Percentiles rank a stretch among this genome's conserved stretches.
Evolutionary conservation across 768 basidiomycete genomes (phyloP).

Genomic region (Austroboletus festivus): DNA sequence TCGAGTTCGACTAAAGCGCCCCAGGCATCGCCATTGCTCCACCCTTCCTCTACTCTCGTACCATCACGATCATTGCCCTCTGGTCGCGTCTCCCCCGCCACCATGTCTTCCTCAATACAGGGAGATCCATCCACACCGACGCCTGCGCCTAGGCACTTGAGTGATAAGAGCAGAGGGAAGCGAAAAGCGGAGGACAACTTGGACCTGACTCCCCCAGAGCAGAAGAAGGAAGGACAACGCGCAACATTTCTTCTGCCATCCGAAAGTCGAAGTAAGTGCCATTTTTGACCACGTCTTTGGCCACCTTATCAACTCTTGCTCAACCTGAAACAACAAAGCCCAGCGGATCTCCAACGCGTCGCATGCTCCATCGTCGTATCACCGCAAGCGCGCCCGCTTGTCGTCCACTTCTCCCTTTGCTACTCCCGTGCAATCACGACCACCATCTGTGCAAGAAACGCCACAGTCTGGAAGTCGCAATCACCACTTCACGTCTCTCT

Average conservation of each 20-base stretch:
- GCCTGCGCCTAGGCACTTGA: slow-evolving; percentile 29
- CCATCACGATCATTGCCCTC: slow-evolving; percentile 16
- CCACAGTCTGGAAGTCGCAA: slow-evolving; percentile 15
- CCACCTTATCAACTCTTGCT: slow-evolving; percentile 23
- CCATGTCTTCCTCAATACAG: slow-evolving; percentile 14
- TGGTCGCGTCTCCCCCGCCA: slow-evolving; percentile 8
- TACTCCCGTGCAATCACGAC: slow-evolving; percentile 31
- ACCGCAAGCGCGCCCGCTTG: slow-evolving; percentile 66
- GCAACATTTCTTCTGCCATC: slow-evolving; percentile 60
- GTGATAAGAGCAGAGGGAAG: slow-evolving; percentile 52
- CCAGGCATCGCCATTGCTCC: slow-evolving; percentile 5
- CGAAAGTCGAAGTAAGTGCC: slow-evolving; percentile 55
- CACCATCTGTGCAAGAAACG: slow-evolving; percentile 28
- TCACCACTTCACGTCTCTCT: slow-evolving; percentile 30
- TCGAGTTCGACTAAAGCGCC: slow-evolving; percentile 7
- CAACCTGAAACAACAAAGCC: slow-evolving; percentile 36
- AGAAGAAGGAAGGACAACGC: slow-evolving; percentile 44
- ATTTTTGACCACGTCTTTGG: slow-evolving; percentile 9
- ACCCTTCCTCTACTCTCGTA: slow-evolving; percentile 18
- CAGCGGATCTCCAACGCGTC: slow-evolving; percentile 54
- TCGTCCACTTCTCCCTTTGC: slow-evolving; percentile 39
- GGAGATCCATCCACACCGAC: slow-evolving; percentile 32
- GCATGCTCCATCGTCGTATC: slow-evolving; percentile 69
- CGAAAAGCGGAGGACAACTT: slow-evolving; percentile 72
- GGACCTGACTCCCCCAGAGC: slow-evolving; percentile 68